A percentile compares a stretch with the other conserved stretches of the same genome.
Conservation (phyloP, 164 flowering plant species). For the Tetracentron sinense region DNA sequence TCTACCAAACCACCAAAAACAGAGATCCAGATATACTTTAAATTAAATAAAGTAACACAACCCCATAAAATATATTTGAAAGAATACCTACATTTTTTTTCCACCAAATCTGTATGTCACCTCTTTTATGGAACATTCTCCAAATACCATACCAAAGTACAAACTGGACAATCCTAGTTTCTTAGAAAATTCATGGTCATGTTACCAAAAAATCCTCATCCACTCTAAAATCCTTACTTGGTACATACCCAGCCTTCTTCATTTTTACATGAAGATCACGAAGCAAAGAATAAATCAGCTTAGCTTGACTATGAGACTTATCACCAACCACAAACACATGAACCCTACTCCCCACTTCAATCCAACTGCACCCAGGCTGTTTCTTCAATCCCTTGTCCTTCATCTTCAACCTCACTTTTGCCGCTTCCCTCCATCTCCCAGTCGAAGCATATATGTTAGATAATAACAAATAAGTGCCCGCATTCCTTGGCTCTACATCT, state of each 20-base stretch:
- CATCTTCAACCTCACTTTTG: conserved; percentile 18
- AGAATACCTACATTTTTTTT: not conserved
- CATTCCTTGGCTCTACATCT: conserved; percentile 14
- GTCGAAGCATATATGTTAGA: conserved; percentile 15
- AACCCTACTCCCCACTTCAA: conserved; percentile 22
- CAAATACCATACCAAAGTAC: too few species aligned
- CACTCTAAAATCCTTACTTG: not conserved
- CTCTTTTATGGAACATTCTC: too few species aligned
- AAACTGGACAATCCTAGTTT: too few species aligned
- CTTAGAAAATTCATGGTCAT: not conserved
- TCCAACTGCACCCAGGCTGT: conserved; percentile 32
- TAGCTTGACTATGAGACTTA: conserved; percentile 9
- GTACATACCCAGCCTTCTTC: conserved; percentile 14
- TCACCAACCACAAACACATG: conserved; percentile 26
- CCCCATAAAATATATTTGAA: not conserved
- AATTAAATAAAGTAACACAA: not conserved
- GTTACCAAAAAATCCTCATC: not conserved
- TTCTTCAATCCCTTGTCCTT: conserved; percentile 18
- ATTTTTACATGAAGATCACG: conserved; percentile 16
- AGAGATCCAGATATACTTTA: not conserved
- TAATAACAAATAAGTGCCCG: conserved; percentile 12
- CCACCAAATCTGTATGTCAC: not conserved
- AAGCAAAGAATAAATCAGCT: conserved; percentile 7
- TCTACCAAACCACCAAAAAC: not conserved
- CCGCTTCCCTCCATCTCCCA: conserved; percentile 21